Percentiles rank a stretch among this genome's conserved stretches.
These are phyloP conservation scores for Schwanniomyces etchellsii DNA, from an alignment of 1,139 yeast genomes.

Conservation along the genomic window DNA sequence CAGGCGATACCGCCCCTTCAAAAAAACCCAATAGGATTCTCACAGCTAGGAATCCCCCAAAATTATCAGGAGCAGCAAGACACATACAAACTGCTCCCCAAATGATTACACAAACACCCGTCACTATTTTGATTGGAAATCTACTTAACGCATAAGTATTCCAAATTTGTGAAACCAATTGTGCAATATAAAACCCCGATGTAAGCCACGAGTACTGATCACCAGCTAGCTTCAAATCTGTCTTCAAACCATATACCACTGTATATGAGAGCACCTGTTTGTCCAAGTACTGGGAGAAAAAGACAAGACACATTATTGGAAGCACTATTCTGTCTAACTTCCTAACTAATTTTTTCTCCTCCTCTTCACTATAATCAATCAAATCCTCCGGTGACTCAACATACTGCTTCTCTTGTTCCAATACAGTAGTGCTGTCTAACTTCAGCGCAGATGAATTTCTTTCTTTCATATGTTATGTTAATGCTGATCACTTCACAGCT, in stretches of 20 bases:
- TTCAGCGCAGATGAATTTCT: background rate
- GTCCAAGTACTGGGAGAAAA: slow-evolving; percentile 58
- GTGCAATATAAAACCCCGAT: slow-evolving; percentile 49
- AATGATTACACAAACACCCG: slow-evolving; percentile 15
- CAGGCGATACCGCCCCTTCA: slow-evolving; percentile 52
- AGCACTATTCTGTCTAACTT: slow-evolving; percentile 50
- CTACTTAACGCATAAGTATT: slow-evolving; percentile 34
- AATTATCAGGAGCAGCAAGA: slow-evolving; percentile 19
- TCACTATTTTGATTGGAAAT: slow-evolving; percentile 21
- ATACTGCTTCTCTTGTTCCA: background rate
- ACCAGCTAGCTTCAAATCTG: slow-evolving; percentile 42
- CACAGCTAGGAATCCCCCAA: slow-evolving; percentile 20
- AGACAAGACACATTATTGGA: slow-evolving; percentile 49
- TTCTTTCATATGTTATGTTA: no score
- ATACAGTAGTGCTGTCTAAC: background rate
- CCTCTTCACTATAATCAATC: slow-evolving; percentile 7
- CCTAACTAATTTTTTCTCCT: slow-evolving; percentile 12
- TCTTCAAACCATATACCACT: slow-evolving; percentile 50
- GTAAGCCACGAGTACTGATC: slow-evolving; percentile 50
- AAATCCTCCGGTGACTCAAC: slow-evolving; percentile 2
- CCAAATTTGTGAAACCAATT: slow-evolving; percentile 41
- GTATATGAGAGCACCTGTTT: slow-evolving; percentile 52
- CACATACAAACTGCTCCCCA: slow-evolving; percentile 23
- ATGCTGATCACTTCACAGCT: no score
- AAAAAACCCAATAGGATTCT: slow-evolving; percentile 40